Base-by-base conservation (phyloP, 306 rosid genomes). In the Amphicarpaea edgeworthii region DNA sequence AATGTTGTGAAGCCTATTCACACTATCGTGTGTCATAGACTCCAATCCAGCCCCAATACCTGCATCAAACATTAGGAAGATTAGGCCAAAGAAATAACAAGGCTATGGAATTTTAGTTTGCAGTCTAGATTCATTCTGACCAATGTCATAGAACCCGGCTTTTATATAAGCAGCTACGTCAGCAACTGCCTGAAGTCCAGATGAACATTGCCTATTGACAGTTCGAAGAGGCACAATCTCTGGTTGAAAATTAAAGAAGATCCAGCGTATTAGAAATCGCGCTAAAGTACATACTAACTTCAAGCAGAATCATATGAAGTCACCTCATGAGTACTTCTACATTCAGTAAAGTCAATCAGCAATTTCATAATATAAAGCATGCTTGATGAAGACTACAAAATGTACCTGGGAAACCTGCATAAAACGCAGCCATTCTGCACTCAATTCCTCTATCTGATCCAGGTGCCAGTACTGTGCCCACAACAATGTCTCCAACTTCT, bases 11-110 rank as follows among this genome's bases (percentile, higher is more conserved):
- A 54, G 3, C 37, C 28, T 43, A 70, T 62, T 79, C 26, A 92
- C 75, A 21, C 40, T 68, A 78, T 92, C 86, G 23, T 28, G 28
- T 37, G 96, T 23, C 98, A 90, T 90, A 75, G 70, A 81, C 90
- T 95, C 98, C 86, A 92, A 17, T 78, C 98, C 97, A 75, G 98
- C 98, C 40, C 88, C 97, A 80, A 92, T 89, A 37, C 98, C 97
- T 92, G 85, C 21, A 54, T 43, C 76, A 45, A 76, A 79, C 77
- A 50, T 66, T 55, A 70, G 62, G 65, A 46, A 66, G 53, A 49
- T 68, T 47, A 72, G 68, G 54, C 38, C 61, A 19, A 37, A 28
- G 42, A 50, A 12, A 32, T 32, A 45, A 42, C 47, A 79, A 70
- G 45, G 55, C 2, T 51, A 30, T 23, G 46, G 14, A 42, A 37